Conservation (phyloP, 805 yeast species). For the Kazachstania viticola region DNA sequence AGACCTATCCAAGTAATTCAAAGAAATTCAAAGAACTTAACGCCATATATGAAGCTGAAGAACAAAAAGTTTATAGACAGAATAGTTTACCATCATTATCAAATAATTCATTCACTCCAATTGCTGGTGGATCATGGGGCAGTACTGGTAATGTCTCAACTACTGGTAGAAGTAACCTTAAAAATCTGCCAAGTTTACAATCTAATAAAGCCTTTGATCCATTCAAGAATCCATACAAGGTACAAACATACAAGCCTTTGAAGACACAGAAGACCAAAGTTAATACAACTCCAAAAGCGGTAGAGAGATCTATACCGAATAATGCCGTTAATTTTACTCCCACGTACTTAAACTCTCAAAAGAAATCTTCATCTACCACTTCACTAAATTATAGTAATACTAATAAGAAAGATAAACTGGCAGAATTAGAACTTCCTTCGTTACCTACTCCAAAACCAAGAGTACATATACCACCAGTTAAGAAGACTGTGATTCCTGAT, state of each 20-base stretch:
- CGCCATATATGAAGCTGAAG: constrained; percentile 20
- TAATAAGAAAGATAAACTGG: constrained; percentile 9
- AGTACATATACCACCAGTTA: constrained; percentile 45
- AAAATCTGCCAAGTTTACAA: constrained; percentile 27
- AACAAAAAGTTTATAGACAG: constrained; percentile 13
- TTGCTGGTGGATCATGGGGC: constrained; percentile 25
- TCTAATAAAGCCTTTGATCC: constrained; percentile 13
- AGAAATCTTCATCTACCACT: constrained; percentile 10
- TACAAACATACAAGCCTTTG: constrained; percentile 1
- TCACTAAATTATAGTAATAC: too few relatives aligned
- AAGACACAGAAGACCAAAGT: constrained; percentile 1
- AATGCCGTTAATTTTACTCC: constrained; percentile 19
- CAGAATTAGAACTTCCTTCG: constrained; percentile 36
- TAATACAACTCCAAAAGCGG: too few relatives aligned
- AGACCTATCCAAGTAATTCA: constrained; percentile 40
- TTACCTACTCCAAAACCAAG: constrained; percentile 27
- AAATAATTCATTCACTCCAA: constrained; percentile 10
- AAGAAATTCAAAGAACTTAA: constrained; percentile 32
- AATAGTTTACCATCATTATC: constrained; percentile 19
- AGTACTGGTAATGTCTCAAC: constrained; percentile 2
- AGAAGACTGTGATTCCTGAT: constrained; percentile 29
- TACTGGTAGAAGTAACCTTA: constrained; percentile 5
- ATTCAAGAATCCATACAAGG: constrained; percentile 8
- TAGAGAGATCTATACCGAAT: constrained; percentile 2
- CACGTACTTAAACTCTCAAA: constrained; percentile 21